Base-by-base conservation (phyloP, 2,329 filamentous ascomycete genomes). In the Alternaria sp. region DNA sequence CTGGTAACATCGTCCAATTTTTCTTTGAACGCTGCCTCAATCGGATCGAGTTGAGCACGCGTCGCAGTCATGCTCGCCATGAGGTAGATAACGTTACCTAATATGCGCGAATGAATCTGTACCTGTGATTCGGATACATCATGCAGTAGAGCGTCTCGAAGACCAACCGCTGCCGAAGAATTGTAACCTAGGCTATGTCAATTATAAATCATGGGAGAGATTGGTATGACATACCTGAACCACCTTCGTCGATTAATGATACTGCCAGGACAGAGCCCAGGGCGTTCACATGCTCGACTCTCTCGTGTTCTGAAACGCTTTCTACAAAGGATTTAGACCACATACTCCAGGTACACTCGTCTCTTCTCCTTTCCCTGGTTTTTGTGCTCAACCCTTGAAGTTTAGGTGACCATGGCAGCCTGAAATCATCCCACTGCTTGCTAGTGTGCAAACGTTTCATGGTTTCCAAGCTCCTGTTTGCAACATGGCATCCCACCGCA, bases 401-500 rank as follows among this genome's bases (percentile, higher is more conserved):
- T 22, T 20, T 18, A 16, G 34, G 20, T 8, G 25, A 27, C 58
- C 57, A 60, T 38, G 58, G 45, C 11, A 49, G 7, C 18, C 38
- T 54, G 27, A 54, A 56, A 6, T 9, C 27, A 18, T 8, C 46
- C 57, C 49, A 52, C n/a, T 60, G 55, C 10, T 54, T n/a, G 5
- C 52, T 41, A 53, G 9, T 18, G 12, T 54, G 46, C 12, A 49
- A 53, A 12, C 14, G 25, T 27, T 51, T 38, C 84, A 94, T 86
- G 40, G 83, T 83, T 9, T 78, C 74, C 9, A 96, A 75, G 1
- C 88, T 89, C 52, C 87, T 86, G n/a, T 90, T 82, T 0, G 90
- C 93, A 0, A 96, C 91, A 45, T 90, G 87, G 69, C 92, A 96
- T 0, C 92, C 93, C 1, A 95, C 86, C 0, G 93, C 85, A 76